phyloP scores from a whole-genome alignment of 805 yeast genomes.

The Barnettozyma salicaria region DNA sequence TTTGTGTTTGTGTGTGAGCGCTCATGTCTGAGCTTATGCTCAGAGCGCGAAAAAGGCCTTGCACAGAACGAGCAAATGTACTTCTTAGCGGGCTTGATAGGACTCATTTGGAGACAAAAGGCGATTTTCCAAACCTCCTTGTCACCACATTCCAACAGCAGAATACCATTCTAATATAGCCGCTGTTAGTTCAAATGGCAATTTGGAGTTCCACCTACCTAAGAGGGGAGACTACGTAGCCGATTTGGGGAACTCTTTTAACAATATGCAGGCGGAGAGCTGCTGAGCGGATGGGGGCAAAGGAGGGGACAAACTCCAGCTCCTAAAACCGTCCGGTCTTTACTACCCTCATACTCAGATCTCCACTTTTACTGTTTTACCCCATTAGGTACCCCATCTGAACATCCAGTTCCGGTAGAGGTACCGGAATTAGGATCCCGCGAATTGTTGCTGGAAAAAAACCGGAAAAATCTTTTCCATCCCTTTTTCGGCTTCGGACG shows the following conservation, averaged over 20 bases:
- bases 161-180: no score
- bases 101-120: no score
- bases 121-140: no score
- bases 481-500: no score
- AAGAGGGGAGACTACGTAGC: neutral
- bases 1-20: slow-evolving; percentile 18
- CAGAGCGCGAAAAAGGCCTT: slow-evolving; percentile 15
- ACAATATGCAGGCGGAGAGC: neutral
- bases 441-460: slow-evolving; percentile 1
- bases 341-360: neutral
- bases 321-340: neutral
- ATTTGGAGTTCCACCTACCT: no score
- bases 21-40: slow-evolving; percentile 16
- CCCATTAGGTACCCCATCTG: neutral
- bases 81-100: slow-evolving; percentile 9
- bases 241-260: neutral
- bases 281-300: neutral
- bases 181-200: no score
- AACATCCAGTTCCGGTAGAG: neutral
- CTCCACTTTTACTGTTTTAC: slow-evolving; percentile 5
- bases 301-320: slow-evolving; percentile 5
- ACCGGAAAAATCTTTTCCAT: slow-evolving; percentile 10
- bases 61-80: slow-evolving; percentile 17
- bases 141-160: no score
- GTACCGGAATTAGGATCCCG: slow-evolving; percentile 2